These are phyloP conservation scores for Boletus coccyginus DNA, from an alignment of 768 basidiomycete species.

Conservation along the genomic window DNA sequence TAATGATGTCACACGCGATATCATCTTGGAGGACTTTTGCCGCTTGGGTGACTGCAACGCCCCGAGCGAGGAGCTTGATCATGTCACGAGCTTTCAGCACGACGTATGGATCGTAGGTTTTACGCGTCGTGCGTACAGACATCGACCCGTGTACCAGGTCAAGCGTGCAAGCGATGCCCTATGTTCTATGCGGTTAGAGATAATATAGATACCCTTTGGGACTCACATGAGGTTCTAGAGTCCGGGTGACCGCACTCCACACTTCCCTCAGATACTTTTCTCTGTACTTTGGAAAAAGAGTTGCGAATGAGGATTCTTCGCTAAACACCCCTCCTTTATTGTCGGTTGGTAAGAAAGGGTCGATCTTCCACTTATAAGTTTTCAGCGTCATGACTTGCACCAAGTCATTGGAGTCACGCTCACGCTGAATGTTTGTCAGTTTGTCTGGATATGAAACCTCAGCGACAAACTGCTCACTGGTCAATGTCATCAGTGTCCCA, in stretches of 20 bases:
- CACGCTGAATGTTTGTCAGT: conserved; percentile 39
- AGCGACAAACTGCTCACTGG: conserved; percentile 64
- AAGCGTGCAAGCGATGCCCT: conserved; percentile 90
- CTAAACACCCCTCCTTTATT: conserved; percentile 82
- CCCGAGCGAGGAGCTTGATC: conserved; percentile 91
- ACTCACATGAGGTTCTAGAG: conserved; percentile 75
- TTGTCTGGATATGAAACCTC: not conserved
- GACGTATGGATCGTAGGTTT: conserved; percentile 96
- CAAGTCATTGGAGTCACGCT: conserved; percentile 16
- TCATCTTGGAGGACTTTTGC: conserved; percentile 88
- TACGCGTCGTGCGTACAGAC: conserved; percentile 95
- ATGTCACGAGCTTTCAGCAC: conserved; percentile 95
- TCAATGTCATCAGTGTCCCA: conserved; percentile 99
- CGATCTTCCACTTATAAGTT: conserved; percentile 75
- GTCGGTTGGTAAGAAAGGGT: conserved; percentile 69
- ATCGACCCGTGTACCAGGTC: conserved; percentile 96
- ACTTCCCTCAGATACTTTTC: conserved; percentile 95
- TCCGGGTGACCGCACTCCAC: conserved; percentile 87
- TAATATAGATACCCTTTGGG: conserved; percentile 14
- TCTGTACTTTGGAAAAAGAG: conserved; percentile 96
- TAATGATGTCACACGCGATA: conserved; percentile 94
- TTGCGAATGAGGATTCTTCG: conserved; percentile 97
- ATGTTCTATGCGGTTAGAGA: conserved; percentile 2
- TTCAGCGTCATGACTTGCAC: conserved; percentile 11
- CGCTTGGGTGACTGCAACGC: conserved; percentile 82